Percentiles rank a stretch among this genome's conserved stretches.
phyloP scores from a whole-genome alignment of 2,329 filamentous ascomycete genomes.

The Zasmidium angulare region DNA sequence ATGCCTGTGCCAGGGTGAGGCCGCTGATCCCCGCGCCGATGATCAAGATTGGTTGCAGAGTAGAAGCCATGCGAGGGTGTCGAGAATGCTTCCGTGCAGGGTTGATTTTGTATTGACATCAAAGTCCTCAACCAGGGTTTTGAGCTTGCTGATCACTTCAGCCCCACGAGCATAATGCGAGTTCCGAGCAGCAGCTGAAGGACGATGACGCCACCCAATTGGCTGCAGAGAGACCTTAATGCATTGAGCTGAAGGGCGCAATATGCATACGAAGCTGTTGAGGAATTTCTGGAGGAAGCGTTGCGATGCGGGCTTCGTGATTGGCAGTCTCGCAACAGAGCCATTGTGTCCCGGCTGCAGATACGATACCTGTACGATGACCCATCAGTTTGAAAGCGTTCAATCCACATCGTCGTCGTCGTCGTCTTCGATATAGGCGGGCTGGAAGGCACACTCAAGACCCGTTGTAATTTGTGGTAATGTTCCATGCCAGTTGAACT shows the following conservation, averaged over 20 bases:
- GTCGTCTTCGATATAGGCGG: background rate
- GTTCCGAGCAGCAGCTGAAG: background rate
- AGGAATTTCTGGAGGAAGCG: no score
- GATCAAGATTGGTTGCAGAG: constrained; percentile 18
- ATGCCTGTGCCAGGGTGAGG: constrained; percentile 21
- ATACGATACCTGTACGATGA: no score
- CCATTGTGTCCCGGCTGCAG: no score
- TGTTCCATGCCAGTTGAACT: background rate
- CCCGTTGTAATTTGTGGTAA: background rate
- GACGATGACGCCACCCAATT: background rate
- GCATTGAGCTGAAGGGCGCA: no score
- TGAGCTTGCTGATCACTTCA: no score
- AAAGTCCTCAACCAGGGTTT: background rate
- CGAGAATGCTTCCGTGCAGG: background rate
- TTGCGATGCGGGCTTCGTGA: no score
- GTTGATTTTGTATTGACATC: background rate
- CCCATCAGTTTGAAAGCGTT: no score
- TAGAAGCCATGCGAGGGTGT: background rate
- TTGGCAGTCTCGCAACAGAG: no score
- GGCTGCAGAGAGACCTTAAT: no score
- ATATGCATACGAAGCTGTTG: no score
- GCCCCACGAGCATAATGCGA: background rate
- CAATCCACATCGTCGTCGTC: constrained; percentile 3
- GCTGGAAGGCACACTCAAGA: constrained; percentile 1
- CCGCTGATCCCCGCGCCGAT: constrained; percentile 24